These are phyloP conservation scores for Rhodotorula sp. DNA, from an alignment of 1,284 basidiomycete genomes.

Conservation along the genomic window DNA sequence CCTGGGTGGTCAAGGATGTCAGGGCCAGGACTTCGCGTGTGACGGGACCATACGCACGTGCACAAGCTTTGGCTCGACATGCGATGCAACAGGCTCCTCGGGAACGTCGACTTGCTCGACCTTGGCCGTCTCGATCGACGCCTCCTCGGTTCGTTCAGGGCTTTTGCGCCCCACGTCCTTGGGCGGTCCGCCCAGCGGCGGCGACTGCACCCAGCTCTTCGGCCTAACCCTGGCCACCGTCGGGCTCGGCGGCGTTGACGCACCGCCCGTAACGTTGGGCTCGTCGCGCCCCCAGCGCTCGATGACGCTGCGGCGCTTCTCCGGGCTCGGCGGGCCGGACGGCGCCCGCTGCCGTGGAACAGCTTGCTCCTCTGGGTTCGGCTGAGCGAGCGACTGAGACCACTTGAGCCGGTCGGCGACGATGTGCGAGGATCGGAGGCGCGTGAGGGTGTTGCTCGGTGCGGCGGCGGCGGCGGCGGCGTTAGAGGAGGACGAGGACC, in stretches of 20 bases:
- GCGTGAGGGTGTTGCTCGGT: constrained; percentile 21
- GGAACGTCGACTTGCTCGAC: constrained; percentile 6
- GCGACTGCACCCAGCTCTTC: neutral
- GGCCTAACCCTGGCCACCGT: neutral
- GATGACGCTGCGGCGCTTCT: constrained; percentile 31
- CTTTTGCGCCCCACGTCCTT: neutral
- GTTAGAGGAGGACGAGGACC: neutral
- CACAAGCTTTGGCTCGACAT: constrained; percentile 4
- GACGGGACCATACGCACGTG: constrained; percentile 1
- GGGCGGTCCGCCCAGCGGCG: neutral
- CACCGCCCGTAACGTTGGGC: constrained; percentile 10
- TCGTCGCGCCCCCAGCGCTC: constrained; percentile 33
- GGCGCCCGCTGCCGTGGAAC: neutral
- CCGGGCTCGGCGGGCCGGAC: constrained; percentile 10
- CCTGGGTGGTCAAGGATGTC: neutral
- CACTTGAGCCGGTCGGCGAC: constrained; percentile 31
- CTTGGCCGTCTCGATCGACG: neutral
- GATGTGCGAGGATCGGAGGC: constrained; percentile 24
- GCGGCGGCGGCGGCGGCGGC: neutral
- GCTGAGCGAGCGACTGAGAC: constrained; percentile 8
- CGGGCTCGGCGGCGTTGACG: neutral
- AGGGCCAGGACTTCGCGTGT: no score
- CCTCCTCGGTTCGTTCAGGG: neutral
- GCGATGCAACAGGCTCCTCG: neutral
- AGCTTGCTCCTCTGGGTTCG: neutral